Evolutionary conservation across 345 rosid genomes (phyloP), one percentile per base, ranked within the genome.

Genomic region (Citrus inodora): DNA sequence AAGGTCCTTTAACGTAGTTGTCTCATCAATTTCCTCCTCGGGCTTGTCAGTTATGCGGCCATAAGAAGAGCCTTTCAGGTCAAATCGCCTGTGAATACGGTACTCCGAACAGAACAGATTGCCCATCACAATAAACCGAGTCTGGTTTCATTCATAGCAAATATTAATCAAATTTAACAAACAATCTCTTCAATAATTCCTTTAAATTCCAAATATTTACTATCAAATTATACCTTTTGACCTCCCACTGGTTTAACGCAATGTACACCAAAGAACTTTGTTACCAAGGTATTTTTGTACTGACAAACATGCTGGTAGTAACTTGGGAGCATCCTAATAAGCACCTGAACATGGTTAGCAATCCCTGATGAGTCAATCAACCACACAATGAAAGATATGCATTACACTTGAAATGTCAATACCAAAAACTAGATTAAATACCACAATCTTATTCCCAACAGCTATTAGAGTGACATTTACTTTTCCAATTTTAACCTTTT

Each of bases 1-100:
- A 21, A 96, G 89, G 75, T 96, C 99, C 84, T 96, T 96, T 13
- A 96, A 86, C 22, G 99, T 92, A 1, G 99, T 96, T 11, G 98
- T 94, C 83, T 96, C 99, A 86, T 96, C 99, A 55, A 96, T 96
- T 83, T 96, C 97, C 24, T 81, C 97, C 82, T 89, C 95, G 0
- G 93, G 89, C 82, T 91, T 96, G 80, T 92, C 90, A 17, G 97
- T 94, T n/a, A 88, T 85, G 42, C 99, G 98, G 37, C 99, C 99
- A 75, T 96, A 90, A 61, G 99, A 96, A 65, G 99, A 96, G n/a
- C 99, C 99, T 87, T 96, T 96, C 51, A 96, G 89, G 86, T 96
- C 99, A 87, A 91, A 96, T 67, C 98, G 92, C 78, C 95, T 88
- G 79, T 96, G 99, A 60, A 96, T 96, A 79, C 97, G 84, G 35